Conservation (phyloP, 176 grass and related monocot species). For the Oryza coarctata region DNA sequence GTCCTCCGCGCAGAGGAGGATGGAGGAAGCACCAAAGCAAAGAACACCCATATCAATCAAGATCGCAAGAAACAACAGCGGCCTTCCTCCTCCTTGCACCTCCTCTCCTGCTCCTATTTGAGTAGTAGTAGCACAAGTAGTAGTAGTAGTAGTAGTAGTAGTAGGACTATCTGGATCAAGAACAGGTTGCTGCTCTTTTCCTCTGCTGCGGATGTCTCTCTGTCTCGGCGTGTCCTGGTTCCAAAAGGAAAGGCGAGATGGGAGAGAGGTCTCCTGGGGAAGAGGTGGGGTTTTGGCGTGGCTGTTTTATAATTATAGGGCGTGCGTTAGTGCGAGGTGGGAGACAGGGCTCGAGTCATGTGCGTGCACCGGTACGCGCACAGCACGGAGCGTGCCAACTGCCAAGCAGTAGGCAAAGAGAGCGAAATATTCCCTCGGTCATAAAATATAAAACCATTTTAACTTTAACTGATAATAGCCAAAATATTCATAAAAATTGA, state of each 20-base stretch:
- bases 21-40: slow-evolving; percentile 40
- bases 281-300: slow-evolving; percentile 27
- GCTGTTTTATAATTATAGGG: no score
- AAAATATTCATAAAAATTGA: no score
- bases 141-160: not conserved
- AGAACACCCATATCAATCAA: slow-evolving; percentile 45
- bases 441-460: no score
- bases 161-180: not conserved
- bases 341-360: no score
- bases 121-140: not conserved
- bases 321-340: no score
- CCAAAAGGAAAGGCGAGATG: no score
- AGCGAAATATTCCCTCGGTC: no score
- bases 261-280: slow-evolving; percentile 35
- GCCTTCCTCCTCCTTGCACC: not conserved
- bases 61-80: not conserved
- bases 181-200: not conserved
- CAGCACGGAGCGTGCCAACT: no score
- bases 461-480: no score
- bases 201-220: not conserved
- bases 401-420: no score
- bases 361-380: no score
- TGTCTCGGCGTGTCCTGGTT: no score
- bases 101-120: not conserved
- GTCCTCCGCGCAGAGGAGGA: slow-evolving; percentile 68